Percentiles rank a stretch among this genome's conserved stretches.
Evolutionary conservation across 805 yeast genomes (phyloP).

Genomic region (Yarrowia sp.): DNA sequence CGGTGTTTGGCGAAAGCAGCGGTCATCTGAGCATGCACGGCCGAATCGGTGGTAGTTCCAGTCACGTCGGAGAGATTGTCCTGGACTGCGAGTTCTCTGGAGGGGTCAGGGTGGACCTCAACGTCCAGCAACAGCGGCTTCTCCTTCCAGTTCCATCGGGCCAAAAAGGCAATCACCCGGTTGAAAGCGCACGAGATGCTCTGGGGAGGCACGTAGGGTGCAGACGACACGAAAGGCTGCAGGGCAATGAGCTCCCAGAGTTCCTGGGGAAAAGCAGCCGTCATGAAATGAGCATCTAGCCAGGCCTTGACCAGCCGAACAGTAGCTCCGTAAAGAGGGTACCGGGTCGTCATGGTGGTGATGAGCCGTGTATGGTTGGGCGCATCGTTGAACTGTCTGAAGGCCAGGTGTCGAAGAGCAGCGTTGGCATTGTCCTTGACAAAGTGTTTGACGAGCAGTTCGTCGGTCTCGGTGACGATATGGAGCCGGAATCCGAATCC

Average conservation of each 20-base stretch:
- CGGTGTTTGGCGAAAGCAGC: conserved; percentile 72
- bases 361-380: conserved; percentile 84
- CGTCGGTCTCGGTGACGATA: conserved; percentile 85
- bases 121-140: conserved; percentile 83
- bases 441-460: conserved; percentile 65
- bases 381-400: conserved; percentile 55
- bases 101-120: conserved; percentile 50
- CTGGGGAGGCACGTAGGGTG: conserved; percentile 83
- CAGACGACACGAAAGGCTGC: conserved; percentile 83
- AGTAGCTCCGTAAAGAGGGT: conserved; percentile 75
- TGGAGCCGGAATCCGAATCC: conserved; percentile 87
- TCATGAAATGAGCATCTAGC: conserved; percentile 82
- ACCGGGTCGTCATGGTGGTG: conserved; percentile 71
- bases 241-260: conserved; percentile 81
- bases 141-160: conserved; percentile 94
- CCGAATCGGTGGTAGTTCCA: conserved; percentile 58
- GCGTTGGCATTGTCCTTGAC: conserved; percentile 36
- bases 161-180: conserved; percentile 70
- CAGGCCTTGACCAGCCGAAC: conserved; percentile 87
- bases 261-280: conserved; percentile 77
- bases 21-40: conserved; percentile 66
- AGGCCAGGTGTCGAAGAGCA: conserved; percentile 53
- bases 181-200: conserved; percentile 82
- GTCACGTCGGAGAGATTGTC: conserved; percentile 45
- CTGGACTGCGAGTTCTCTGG: conserved; percentile 30